Conservation (phyloP, 202 grass and related monocot genomes). For the Panicum virgatum region DNA sequence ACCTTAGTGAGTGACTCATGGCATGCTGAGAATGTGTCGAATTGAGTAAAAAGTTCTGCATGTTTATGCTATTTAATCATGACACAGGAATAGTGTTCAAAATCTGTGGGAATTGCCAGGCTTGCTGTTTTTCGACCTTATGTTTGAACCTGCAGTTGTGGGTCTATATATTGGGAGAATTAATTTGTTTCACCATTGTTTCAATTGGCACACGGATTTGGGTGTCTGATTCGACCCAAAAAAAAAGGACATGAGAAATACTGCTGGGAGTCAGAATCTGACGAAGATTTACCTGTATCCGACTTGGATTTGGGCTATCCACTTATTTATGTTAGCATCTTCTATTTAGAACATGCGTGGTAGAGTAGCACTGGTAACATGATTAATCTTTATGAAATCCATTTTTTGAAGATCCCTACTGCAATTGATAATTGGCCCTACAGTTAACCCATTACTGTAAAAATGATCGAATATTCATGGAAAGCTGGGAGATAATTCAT, state of each 20-base stretch:
- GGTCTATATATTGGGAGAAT: neutral
- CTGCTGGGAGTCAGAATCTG: neutral
- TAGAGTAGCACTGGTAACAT: neutral
- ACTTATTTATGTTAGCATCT: neutral
- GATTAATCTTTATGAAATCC: neutral
- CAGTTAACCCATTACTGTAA: neutral
- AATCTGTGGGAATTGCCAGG: slow-evolving; percentile 11
- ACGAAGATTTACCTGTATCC: neutral
- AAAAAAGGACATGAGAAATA: neutral
- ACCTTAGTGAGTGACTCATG: neutral
- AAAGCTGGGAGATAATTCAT: neutral
- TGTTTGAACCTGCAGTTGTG: neutral
- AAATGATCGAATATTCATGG: neutral
- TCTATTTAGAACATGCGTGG: neutral
- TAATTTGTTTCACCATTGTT: neutral
- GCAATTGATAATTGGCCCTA: neutral
- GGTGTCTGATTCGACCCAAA: neutral
- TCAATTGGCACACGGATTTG: neutral
- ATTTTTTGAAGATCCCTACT: neutral
- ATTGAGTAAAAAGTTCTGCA: slow-evolving; percentile 2
- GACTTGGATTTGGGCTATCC: neutral
- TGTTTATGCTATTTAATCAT: slow-evolving; percentile 10
- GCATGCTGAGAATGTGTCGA: neutral
- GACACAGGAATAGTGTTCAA: neutral
- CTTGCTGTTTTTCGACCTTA: neutral